These are phyloP conservation scores for Hysterium pulicare DNA, from an alignment of 2,329 filamentous ascomycete genomes.

Conservation along the genomic window DNA sequence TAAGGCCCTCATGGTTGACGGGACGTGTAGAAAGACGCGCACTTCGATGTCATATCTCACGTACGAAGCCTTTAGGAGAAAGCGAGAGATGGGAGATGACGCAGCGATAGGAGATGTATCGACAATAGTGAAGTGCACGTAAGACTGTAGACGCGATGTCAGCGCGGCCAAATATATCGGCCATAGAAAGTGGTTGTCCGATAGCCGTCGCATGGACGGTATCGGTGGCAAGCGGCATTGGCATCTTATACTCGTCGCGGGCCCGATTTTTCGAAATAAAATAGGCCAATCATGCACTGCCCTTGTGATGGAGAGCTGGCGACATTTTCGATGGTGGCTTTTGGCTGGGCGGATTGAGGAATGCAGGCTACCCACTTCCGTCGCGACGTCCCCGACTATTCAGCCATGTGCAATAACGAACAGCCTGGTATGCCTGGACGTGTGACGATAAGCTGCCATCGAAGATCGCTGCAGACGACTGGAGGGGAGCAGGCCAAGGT, in stretches of 20 bases:
- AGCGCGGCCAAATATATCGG: constrained; percentile 27
- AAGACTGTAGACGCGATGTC: constrained; percentile 23
- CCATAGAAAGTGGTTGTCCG: constrained; percentile 25
- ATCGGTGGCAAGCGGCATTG: constrained; percentile 6
- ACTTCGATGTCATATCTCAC: no score
- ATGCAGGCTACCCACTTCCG: neutral
- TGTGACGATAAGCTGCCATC: neutral
- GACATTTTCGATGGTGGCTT: constrained; percentile 1
- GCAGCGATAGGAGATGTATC: constrained; percentile 8
- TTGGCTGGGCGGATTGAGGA: neutral
- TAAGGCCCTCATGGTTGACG: constrained; percentile 3
- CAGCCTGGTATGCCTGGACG: neutral
- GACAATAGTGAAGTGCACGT: constrained; percentile 15
- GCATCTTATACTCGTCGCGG: constrained; percentile 36
- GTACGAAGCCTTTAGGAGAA: neutral
- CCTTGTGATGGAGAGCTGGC: constrained; percentile 10
- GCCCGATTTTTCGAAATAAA: constrained; percentile 12
- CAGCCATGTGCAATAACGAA: neutral
- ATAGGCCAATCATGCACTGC: constrained; percentile 23
- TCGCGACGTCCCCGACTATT: neutral
- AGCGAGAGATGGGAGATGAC: constrained; percentile 7
- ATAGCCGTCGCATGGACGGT: constrained; percentile 13
- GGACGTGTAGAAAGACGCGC: no score
- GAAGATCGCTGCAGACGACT: neutral
- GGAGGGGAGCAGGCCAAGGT: neutral